Evolutionary conservation across 2,329 filamentous ascomycete species (phyloP).

Genomic region (Aspergillus cejpii): DNA sequence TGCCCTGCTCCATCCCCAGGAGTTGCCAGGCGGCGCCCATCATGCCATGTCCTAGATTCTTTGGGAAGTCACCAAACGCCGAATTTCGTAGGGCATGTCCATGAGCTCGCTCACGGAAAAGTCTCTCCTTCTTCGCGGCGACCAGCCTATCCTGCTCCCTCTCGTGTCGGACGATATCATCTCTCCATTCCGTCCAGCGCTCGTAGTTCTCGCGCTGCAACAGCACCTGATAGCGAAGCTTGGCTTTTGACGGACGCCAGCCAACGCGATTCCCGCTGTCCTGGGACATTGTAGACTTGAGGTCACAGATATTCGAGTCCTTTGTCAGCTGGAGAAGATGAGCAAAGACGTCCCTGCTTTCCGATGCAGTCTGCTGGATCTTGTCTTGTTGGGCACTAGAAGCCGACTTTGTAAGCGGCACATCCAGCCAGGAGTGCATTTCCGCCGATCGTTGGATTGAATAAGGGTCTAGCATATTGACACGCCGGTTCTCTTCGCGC

Average conservation of each 20-base stretch:
- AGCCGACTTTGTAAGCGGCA: slow-evolving; percentile 29
- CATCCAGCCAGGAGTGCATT: slow-evolving; percentile 41
- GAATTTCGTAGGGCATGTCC: slow-evolving; percentile 23
- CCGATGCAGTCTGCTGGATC: slow-evolving; percentile 31
- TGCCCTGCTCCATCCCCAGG: slow-evolving; percentile 34
- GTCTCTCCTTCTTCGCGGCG: slow-evolving; percentile 29
- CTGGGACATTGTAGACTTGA: slow-evolving; percentile 31
- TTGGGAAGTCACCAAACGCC: slow-evolving; percentile 28
- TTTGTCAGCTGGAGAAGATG: slow-evolving; percentile 41
- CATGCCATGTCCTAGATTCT: slow-evolving; percentile 34
- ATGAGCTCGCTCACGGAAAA: slow-evolving; percentile 24
- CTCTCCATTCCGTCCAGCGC: slow-evolving; percentile 42
- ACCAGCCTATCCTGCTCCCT: slow-evolving; percentile 34
- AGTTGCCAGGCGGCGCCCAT: slow-evolving; percentile 40
- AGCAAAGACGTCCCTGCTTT: slow-evolving; percentile 39
- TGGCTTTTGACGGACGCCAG: slow-evolving; percentile 41
- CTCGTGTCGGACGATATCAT: slow-evolving; percentile 36
- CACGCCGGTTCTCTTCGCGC: slow-evolving; percentile 41
- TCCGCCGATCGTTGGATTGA: slow-evolving; percentile 37
- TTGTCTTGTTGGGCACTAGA: slow-evolving; percentile 26
- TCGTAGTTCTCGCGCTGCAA: slow-evolving; percentile 43
- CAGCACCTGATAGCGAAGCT: slow-evolving; percentile 40
- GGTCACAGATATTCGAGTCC: slow-evolving; percentile 35
- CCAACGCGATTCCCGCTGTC: slow-evolving; percentile 24
- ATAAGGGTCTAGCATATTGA: slow-evolving; percentile 38